Evolutionary conservation across 1,284 basidiomycete genomes (phyloP).

Genomic region (Papiliotrema laurentii): DNA sequence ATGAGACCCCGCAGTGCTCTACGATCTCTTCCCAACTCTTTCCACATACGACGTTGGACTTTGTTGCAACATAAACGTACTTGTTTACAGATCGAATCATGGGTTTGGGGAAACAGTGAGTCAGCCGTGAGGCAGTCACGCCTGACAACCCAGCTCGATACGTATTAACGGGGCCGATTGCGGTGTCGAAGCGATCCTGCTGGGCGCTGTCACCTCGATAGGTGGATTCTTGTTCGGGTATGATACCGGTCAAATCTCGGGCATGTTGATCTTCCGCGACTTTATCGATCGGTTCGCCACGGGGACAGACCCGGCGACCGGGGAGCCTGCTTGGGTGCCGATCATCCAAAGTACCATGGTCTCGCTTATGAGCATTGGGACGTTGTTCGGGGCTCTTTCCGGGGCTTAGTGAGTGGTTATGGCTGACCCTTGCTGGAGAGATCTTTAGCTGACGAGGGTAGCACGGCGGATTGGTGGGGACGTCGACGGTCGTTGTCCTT

Average conservation of each 20-base stretch:
- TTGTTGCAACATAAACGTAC: neutral
- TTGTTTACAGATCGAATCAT: neutral
- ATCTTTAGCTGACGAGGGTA: slow-evolving; percentile 55
- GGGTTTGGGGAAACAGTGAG: slow-evolving; percentile 4
- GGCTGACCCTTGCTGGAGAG: slow-evolving; percentile 34
- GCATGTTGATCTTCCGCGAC: slow-evolving; percentile 64
- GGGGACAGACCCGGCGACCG: slow-evolving; percentile 36
- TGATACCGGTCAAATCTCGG: slow-evolving; percentile 72
- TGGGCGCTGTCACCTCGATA: slow-evolving; percentile 7
- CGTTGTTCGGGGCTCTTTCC: slow-evolving; percentile 52
- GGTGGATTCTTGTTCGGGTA: slow-evolving; percentile 6
- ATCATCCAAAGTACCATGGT: slow-evolving; percentile 52
- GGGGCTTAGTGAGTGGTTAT: slow-evolving; percentile 1
- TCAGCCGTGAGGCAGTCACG: neutral
- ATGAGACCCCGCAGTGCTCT: neutral
- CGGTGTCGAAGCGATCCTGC: slow-evolving; percentile 6
- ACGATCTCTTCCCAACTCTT: neutral
- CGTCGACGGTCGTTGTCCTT: slow-evolving; percentile 65
- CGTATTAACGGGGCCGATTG: slow-evolving; percentile 8
- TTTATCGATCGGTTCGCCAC: slow-evolving; percentile 12
- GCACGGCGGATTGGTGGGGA: slow-evolving; percentile 60
- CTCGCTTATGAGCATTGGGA: slow-evolving; percentile 58
- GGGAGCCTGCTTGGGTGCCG: slow-evolving; percentile 51
- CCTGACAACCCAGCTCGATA: neutral
- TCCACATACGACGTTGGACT: neutral